Base-by-base conservation (phyloP, 768 basidiomycete species). In the Hydnomerulius pinastri region DNA sequence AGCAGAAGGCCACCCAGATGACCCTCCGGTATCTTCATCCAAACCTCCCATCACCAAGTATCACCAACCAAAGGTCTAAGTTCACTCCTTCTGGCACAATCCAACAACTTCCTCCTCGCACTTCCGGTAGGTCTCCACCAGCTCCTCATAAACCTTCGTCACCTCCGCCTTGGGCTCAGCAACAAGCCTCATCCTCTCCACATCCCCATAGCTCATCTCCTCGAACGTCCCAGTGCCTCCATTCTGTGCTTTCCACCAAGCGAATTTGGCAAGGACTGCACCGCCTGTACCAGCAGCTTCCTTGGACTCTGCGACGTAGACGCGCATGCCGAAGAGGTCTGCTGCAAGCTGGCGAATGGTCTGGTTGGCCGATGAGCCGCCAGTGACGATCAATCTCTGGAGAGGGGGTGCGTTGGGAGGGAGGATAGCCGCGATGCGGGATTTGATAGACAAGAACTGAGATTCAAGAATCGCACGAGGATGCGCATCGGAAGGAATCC, bases 391-490 rank as follows among this genome's bases (percentile, higher is more conserved):
- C 37, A 92, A 78, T 27, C 88, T 77, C 35, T 78, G 80, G 37
- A 91, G 72, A 4, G 60, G 50, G 4, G 72, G 69, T 2, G 81
- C 73, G 55, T 80, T 69, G 11, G 75, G 67, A 0, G 86, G 83
- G 6, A 91, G 72, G 59, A 92, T 88, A 7, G 79, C 81, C 4
- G 75, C 73, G 25, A 92, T 80, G 38, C 90, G 80, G 15, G 84
- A 82, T 43, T 80, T 77, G 69, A 93, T 91, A 18, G 87, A 89
- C 48, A 94, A 72, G 60, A 95, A 81, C 63, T 94, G 92, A 1
- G 89, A 89, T 65, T 92, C 90, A 50, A 94, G 71, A 51, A 94
- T 86, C 13, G 87, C 85, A 23, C 88, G 83, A 15, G 89, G 80
- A 60, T 90, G 85, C 1, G 78, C 73, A 13, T 66, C 54, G 9